Base-by-base conservation (phyloP, 139 green algal genomes). In the Coccomyxa sp. region DNA sequence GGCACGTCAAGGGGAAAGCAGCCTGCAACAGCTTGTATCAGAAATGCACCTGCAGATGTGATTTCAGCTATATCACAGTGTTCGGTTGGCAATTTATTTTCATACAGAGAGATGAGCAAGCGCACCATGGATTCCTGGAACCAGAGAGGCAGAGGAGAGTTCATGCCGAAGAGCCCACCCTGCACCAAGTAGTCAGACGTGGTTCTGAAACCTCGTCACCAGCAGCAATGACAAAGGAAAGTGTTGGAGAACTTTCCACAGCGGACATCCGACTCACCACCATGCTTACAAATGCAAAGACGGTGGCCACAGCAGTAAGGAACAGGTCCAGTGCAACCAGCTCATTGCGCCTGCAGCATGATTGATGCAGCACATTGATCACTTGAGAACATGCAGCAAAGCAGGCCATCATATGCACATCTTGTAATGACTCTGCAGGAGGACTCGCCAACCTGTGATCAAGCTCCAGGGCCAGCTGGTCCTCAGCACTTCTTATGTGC, bases 271-370 rank as follows among this genome's bases (percentile, higher is more conserved):
- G 28, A 18, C 15, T 30, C 12, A 17, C 85, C 21, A 89, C 78
- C 86, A 89, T 87, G 30, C 82, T 71, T 16, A 89, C 75, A 66
- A 82, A 89, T 63, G 82, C 82, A 83, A 89, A 87, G 75, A 74
- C 76, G 51, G 75, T 76, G 12, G 66, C 76, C 0, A 88, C 85
- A n/a, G 80, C 78, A 45, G 83, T 84, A 13, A 91, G 79, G 25
- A 91, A 58, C 23, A 91, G 84, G 58, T 91, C 88, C 13, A 88
- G 75, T 25, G 84, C 88, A 10, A 91, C 87, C 66, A 91, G 77
- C 76, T 91, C 86, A 82, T 91, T 91, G 17, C 86, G 82, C 82
- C 82, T 85, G 82, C 58, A 85, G n/a, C 17, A 67, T 0, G 38
- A 11, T 51, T 51, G 38, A 71, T 25, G 14, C 71, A 78, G 71